Evolutionary conservation across 257 asterid genomes (phyloP), one percentile per base, ranked within the genome.

Genomic region (Hygrophila difformis): DNA sequence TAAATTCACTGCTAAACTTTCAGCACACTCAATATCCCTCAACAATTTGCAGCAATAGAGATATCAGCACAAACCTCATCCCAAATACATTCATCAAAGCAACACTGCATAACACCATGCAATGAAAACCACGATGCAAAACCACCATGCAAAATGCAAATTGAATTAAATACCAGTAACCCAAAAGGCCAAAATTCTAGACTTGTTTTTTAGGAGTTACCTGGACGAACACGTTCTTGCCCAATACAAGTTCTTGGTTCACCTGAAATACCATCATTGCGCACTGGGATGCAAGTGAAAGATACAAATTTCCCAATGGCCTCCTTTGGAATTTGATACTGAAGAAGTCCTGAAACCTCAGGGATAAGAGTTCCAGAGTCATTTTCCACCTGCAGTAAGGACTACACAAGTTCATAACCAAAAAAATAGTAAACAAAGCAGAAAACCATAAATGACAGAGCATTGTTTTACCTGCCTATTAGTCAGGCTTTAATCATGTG

Each of bases 271-370:
- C 93, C 95, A 74, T 91, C 98, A 73, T 74, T 70, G 11, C 96
- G 92, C 50, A 78, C 84, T 12, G 96, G 98, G 36, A 79, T 86
- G 65, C 98, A 91, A 8, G 73, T 64, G 54, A 91, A 86, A 50
- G 93, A 91, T 70, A 91, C 61, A 61, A 71, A 86, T 79, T 80
- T 80, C 23, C 94, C 95, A 56, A 91, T 91, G 62, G 93, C 88
- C 63, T 76, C 88, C 71, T 86, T 80, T 40, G 93, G 71, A 67
- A 87, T 63, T 22, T 75, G 83, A 76, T 77, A 82, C 61, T 91
- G 93, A 63, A 68, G 76, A 63, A n/a, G n/a, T n/a, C 86, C 93
- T 6, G 82, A 74, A 44, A 70, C 83, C 62, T 82, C 86, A 6
- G 75, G 76, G 58, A 80, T 61, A 19, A 57, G 45, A 59, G 70